Evolutionary conservation across 1,139 yeast species (phyloP).

Genomic region (Candida sp.): DNA sequence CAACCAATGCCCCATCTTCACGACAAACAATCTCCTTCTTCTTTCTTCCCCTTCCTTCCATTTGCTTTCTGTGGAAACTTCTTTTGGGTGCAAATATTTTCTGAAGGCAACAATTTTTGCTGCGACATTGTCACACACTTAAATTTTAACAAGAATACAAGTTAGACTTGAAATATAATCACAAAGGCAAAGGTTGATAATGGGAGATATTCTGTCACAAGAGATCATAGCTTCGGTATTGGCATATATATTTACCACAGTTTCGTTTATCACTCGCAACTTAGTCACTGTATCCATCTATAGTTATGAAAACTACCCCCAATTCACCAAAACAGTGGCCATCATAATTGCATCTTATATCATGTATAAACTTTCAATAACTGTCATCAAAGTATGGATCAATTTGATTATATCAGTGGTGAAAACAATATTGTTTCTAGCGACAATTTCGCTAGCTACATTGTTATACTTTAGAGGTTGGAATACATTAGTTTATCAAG

Average conservation of each 20-base stretch:
- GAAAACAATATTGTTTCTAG: conserved; percentile 13
- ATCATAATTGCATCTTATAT: conserved; percentile 18
- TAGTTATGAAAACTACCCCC: conserved; percentile 22
- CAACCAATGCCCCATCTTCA: too few relatives aligned
- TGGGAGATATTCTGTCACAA: conserved; percentile 1
- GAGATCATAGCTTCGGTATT: not conserved
- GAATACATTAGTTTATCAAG: conserved; percentile 14
- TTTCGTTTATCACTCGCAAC: conserved; percentile 13
- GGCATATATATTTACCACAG: conserved; percentile 10
- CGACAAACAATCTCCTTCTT: too few relatives aligned
- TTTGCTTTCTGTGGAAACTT: too few relatives aligned
- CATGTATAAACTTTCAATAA: conserved; percentile 16
- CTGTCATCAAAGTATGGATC: conserved; percentile 25
- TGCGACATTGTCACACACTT: too few relatives aligned
- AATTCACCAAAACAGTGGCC: conserved; percentile 16
- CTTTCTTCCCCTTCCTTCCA: too few relatives aligned
- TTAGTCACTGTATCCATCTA: conserved; percentile 12
- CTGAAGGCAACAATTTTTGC: too few relatives aligned
- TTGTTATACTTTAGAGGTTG: conserved; percentile 17
- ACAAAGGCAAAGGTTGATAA: too few relatives aligned
- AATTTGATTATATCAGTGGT: conserved; percentile 17
- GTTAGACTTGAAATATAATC: too few relatives aligned
- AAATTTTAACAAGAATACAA: too few relatives aligned
- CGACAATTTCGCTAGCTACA: conserved; percentile 9
- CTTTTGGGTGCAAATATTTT: too few relatives aligned